These are phyloP conservation scores for Orbilia javanica DNA, from an alignment of 2,329 filamentous ascomycete genomes.

Conservation along the genomic window DNA sequence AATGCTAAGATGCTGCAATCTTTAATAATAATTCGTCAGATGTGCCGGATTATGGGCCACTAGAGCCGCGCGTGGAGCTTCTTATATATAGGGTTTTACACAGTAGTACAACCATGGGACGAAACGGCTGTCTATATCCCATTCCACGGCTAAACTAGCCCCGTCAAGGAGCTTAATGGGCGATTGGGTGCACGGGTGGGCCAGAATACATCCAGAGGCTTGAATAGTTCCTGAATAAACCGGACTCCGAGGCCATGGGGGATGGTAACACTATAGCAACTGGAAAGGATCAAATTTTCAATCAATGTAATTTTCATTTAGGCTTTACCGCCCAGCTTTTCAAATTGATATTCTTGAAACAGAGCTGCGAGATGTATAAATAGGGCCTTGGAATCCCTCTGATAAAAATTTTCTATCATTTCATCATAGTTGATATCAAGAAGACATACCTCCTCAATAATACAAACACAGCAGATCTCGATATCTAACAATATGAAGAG, in stretches of 20 bases:
- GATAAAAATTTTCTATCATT: slow-evolving; percentile 19
- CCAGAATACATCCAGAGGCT: slow-evolving; percentile 2
- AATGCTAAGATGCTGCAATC: slow-evolving; percentile 3
- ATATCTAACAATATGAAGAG: slow-evolving; percentile 42
- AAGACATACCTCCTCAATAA: neutral
- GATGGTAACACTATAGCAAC: neutral
- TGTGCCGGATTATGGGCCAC: slow-evolving; percentile 40
- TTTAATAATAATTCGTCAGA: slow-evolving; percentile 42
- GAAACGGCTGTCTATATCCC: slow-evolving; percentile 40
- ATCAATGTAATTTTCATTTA: neutral
- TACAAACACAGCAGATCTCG: neutral
- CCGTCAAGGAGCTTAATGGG: slow-evolving; percentile 20
- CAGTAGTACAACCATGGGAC: slow-evolving; percentile 56
- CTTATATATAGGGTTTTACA: slow-evolving; percentile 32
- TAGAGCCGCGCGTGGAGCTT: slow-evolving; percentile 38
- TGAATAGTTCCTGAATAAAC: slow-evolving; percentile 17
- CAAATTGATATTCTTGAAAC: neutral
- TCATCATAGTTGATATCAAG: slow-evolving; percentile 35
- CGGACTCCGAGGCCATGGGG: slow-evolving; percentile 2
- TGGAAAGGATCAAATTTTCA: slow-evolving; percentile 1
- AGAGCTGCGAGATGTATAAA: neutral
- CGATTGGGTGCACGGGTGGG: neutral
- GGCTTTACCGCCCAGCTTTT: neutral
- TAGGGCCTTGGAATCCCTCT: neutral
- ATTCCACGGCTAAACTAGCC: slow-evolving; percentile 56